Evolutionary conservation across 2,329 filamentous ascomycete genomes (phyloP), one percentile per base, ranked within the genome.

Genomic region (Verticillium isaacii): DNA sequence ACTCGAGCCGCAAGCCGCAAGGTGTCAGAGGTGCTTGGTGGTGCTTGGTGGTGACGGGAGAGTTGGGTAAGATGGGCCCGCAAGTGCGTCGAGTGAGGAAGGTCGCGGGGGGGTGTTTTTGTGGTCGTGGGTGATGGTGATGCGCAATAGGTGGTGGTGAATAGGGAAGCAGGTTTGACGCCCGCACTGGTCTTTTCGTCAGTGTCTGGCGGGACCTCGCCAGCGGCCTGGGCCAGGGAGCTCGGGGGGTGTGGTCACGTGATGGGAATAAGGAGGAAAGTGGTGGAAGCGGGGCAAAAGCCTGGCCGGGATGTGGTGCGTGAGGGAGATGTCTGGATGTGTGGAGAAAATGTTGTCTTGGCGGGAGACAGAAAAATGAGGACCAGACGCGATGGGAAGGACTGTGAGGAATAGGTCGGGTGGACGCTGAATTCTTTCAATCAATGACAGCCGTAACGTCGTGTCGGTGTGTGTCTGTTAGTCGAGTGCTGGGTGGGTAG

Each of bases 121-220:
- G 45, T 50, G 19, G n/a, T 50, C 45, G 45, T 23, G 45, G 45
- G 23, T n/a, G 39, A 68, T 32, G 29, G 17, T 7, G 62, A 19
- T 55, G 45, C 23, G 19, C n/a, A 45, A 50, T n/a, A 19, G 45
- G 45, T 50, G n/a, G 19, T 50, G 45, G 19, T 50, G 45, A n/a
- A 50, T 50, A 50, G 45, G 45, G 45, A n/a, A 50, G 8, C 45
- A 50, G 45, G 45, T 50, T 50, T 50, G 45, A 50, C 19, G 45
- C 19, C 19, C 45, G 45, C 45, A 50, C 45, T 23, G 45, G 45
- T 23, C 45, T 50, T 50, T 50, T 50, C 45, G 45, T 50, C 45
- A n/a, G 17, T 50, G 45, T 50, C n/a, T 3, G 11, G 39, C 17
- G 39, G 39, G 45, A 19, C 45, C 45, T 50, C 29, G 29, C 17